Percentiles rank a stretch among this genome's conserved stretches.
phyloP scores from a whole-genome alignment of 2,329 filamentous ascomycete species.

The Fusarium drepaniforme region DNA sequence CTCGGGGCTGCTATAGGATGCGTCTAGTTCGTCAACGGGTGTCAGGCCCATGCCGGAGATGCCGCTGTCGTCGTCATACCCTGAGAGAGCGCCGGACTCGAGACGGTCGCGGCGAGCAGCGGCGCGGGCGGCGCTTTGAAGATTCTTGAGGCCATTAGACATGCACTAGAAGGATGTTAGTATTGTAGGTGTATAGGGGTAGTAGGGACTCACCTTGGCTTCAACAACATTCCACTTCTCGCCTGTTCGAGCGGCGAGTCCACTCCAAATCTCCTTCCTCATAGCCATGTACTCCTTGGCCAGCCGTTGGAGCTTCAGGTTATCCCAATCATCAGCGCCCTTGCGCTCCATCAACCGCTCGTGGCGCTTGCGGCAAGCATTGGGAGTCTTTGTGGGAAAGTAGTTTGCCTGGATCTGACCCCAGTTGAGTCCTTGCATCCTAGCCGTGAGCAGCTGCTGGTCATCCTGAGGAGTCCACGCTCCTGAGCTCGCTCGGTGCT shows the following conservation, averaged over 20 bases:
- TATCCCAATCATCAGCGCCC: constrained; percentile 83
- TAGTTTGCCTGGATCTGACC: constrained; percentile 80
- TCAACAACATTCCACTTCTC: constrained; percentile 84
- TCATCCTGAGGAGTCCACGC: constrained; percentile 84
- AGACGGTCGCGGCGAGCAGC: constrained; percentile 74
- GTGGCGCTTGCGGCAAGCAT: constrained; percentile 90
- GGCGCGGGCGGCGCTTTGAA: constrained; percentile 77
- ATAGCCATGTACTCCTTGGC: constrained; percentile 84
- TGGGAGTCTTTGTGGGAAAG: constrained; percentile 83
- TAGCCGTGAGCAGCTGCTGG: constrained; percentile 76
- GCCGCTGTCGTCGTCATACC: constrained; percentile 78
- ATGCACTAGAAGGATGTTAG: constrained; percentile 72
- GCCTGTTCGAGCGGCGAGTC: constrained; percentile 78
- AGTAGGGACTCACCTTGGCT: constrained; percentile 63
- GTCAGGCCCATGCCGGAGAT: constrained; percentile 72
- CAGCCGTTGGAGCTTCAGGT: constrained; percentile 78
- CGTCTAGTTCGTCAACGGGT: constrained; percentile 70
- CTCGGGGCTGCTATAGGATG: constrained; percentile 68
- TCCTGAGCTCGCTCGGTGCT: constrained; percentile 70
- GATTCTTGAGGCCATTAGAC: constrained; percentile 85
- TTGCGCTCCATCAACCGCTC: constrained; percentile 84
- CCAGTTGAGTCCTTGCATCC: constrained; percentile 85
- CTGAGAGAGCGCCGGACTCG: constrained; percentile 57
- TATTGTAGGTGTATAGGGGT: not conserved
- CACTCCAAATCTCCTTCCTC: constrained; percentile 85